Conservation (phyloP, 768 basidiomycete genomes). For the Mycena indigotica region DNA sequence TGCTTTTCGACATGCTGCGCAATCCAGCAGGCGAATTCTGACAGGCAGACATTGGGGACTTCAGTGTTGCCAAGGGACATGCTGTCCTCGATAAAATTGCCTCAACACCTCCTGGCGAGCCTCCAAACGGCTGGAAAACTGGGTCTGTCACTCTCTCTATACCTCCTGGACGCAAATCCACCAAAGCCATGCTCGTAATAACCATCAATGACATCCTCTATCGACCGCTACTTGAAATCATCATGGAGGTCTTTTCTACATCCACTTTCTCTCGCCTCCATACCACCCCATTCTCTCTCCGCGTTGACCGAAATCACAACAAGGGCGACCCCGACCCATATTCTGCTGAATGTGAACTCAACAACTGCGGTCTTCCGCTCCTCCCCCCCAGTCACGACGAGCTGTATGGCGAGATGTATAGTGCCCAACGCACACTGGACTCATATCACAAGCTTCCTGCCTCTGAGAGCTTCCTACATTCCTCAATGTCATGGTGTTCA, state of each 20-base stretch:
- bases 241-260: slow-evolving; percentile 23
- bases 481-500: too few relatives aligned
- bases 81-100: slow-evolving; percentile 19
- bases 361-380: not conserved
- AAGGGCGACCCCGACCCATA: not conserved
- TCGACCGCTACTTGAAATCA: slow-evolving; percentile 25
- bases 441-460: not conserved
- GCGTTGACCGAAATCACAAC: not conserved
- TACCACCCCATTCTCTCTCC: slow-evolving; percentile 17
- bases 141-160: slow-evolving; percentile 6
- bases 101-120: slow-evolving; percentile 14
- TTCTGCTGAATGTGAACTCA: not conserved
- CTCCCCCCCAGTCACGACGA: slow-evolving; percentile 1
- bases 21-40: not conserved
- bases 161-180: slow-evolving; percentile 7
- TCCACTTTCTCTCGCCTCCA: slow-evolving; percentile 14
- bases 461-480: too few relatives aligned
- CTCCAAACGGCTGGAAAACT: slow-evolving; percentile 17
- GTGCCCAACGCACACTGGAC: not conserved
- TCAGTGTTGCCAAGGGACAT: slow-evolving; percentile 21
- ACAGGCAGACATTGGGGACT: slow-evolving; percentile 22
- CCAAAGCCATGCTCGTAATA: slow-evolving; percentile 13
- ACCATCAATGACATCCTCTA: slow-evolving; percentile 32
- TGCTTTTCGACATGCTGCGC: not conserved
- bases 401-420: slow-evolving; percentile 6